Conservation (phyloP, 345 rosid species). For the Salix arbutifolia region DNA sequence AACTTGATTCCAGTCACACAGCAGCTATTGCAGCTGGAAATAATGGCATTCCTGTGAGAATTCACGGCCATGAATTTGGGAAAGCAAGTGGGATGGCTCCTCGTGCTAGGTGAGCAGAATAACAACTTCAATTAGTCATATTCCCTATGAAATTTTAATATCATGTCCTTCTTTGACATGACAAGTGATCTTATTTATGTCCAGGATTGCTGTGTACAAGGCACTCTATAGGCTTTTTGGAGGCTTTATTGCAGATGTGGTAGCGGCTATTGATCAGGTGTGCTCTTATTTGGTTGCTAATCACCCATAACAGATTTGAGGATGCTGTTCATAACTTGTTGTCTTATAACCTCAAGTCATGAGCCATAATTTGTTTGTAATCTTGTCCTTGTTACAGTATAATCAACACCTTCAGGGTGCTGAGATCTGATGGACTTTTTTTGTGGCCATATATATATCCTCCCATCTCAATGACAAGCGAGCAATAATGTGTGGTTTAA, state of each 20-base stretch:
- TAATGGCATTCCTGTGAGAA: conserved; percentile 91
- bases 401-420: background rate
- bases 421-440: background rate
- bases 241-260: conserved; percentile 96
- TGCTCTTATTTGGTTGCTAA: background rate
- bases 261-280: conserved; percentile 99
- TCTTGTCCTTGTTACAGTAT: background rate
- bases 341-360: background rate
- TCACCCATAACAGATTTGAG: background rate
- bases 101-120: conserved; percentile 73
- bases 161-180: conserved; percentile 2
- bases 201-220: conserved; percentile 91
- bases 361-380: background rate
- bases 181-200: conserved; percentile 6
- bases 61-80: conserved; percentile 93
- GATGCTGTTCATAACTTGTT: conserved; percentile 4
- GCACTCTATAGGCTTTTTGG: conserved; percentile 95
- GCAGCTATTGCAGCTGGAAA: conserved; percentile 99
- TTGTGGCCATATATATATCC: background rate
- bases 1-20: conserved; percentile 62
- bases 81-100: conserved; percentile 99
- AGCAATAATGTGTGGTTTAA: background rate
- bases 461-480: background rate
- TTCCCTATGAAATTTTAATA: background rate
- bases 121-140: background rate